A percentile compares a stretch with the other conserved stretches of the same genome.
These are phyloP conservation scores for Trichoderma harzianum DNA, from an alignment of 2,329 filamentous ascomycete genomes.

Conservation along the genomic window DNA sequence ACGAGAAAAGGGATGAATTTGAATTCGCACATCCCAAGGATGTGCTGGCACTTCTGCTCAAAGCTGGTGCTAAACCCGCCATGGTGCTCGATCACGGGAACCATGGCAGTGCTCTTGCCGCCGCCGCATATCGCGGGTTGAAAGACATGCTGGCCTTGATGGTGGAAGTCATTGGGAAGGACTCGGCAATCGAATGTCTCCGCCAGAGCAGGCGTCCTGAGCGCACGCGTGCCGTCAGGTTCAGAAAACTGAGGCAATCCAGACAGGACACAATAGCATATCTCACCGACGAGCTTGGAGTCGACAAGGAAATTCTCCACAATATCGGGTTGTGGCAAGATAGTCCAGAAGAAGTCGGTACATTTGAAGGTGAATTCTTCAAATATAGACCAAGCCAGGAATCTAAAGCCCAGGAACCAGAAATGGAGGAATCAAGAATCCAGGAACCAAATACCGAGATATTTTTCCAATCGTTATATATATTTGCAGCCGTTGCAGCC, in stretches of 20 bases:
- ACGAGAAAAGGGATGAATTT: background rate
- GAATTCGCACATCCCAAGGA: background rate
- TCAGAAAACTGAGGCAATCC: too few species aligned
- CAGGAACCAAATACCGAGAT: too few species aligned
- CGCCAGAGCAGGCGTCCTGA: background rate
- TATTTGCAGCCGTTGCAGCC: too few species aligned
- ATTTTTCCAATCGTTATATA: too few species aligned
- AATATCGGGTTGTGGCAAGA: background rate
- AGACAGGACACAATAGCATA: background rate
- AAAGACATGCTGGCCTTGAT: background rate
- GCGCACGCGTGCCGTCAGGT: rapidly evolving
- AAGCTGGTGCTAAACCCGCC: background rate
- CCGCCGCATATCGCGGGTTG: background rate
- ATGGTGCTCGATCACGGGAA: background rate
- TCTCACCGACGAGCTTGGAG: background rate
- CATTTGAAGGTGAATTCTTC: rapidly evolving
- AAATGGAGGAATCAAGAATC: too few species aligned
- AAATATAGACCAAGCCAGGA: background rate
- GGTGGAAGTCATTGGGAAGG: background rate
- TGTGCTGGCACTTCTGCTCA: background rate
- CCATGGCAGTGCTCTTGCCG: conserved; percentile 7
- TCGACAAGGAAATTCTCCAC: background rate
- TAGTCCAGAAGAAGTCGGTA: background rate
- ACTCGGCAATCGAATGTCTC: background rate
- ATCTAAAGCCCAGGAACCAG: too few species aligned